These are phyloP conservation scores for Aspergillus flavus DNA, from an alignment of 2,329 filamentous ascomycete genomes.

Conservation along the genomic window DNA sequence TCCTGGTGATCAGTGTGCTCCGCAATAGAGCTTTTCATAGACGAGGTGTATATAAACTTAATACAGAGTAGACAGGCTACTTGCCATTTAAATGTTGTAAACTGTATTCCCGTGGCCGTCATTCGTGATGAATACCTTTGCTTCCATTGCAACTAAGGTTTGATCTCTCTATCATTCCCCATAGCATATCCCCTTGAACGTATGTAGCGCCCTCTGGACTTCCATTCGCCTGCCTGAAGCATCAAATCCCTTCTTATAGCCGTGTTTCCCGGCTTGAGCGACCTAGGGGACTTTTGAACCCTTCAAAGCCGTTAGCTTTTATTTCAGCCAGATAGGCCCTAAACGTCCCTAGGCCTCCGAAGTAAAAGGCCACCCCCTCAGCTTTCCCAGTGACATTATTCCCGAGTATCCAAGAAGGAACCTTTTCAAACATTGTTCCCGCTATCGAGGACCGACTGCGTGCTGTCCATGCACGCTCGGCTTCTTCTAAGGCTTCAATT, in stretches of 20 bases:
- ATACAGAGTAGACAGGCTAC: background rate
- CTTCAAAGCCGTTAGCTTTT: slow-evolving; percentile 4
- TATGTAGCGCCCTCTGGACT: background rate
- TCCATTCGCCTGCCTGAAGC: background rate
- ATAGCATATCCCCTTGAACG: background rate
- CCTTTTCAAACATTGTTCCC: slow-evolving; percentile 6
- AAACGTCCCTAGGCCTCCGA: slow-evolving; percentile 12
- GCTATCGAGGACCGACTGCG: background rate
- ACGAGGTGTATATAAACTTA: background rate
- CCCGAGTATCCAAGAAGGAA: slow-evolving; percentile 11
- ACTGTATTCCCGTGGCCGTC: too few species aligned
- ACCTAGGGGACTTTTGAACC: slow-evolving; percentile 7
- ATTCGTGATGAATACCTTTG: too few species aligned
- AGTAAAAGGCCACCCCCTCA: background rate
- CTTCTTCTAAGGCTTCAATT: slow-evolving; percentile 12
- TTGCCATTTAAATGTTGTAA: background rate
- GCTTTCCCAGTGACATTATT: slow-evolving; percentile 28
- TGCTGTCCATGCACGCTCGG: slow-evolving; percentile 7
- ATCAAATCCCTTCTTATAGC: background rate
- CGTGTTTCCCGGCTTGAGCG: background rate
- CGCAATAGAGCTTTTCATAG: background rate
- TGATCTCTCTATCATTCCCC: background rate
- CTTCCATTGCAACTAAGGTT: too few species aligned
- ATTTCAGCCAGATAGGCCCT: slow-evolving; percentile 1
- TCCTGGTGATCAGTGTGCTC: background rate